Conservation (phyloP, 352 stramenopile species). For the Globisporangium alternatum region DNA sequence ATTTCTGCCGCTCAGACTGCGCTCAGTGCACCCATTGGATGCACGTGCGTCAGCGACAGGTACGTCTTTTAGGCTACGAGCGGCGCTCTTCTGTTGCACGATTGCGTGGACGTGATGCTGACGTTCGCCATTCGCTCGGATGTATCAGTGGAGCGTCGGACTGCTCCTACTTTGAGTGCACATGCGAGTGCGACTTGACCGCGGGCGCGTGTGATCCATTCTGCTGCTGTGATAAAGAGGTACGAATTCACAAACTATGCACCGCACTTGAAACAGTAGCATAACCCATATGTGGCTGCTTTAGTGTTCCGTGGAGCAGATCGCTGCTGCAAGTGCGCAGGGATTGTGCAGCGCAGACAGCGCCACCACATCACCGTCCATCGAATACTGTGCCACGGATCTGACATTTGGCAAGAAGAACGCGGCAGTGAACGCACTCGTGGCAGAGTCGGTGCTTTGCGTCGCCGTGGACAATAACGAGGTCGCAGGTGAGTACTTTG, state of each 20-base stretch:
- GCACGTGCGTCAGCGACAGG: slow-evolving; percentile 30
- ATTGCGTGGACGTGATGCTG: background rate
- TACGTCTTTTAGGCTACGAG: background rate
- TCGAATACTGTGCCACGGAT: slow-evolving; percentile 48
- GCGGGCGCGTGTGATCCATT: slow-evolving; percentile 41
- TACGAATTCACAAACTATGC: slow-evolving; percentile 2
- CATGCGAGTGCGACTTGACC: slow-evolving; percentile 44
- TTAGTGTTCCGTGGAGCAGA: slow-evolving; percentile 32
- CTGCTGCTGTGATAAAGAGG: slow-evolving; percentile 50
- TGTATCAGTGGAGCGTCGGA: slow-evolving; percentile 9
- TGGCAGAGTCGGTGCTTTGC: slow-evolving; percentile 47
- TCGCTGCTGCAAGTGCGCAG: slow-evolving; percentile 12
- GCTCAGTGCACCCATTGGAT: slow-evolving; percentile 34
- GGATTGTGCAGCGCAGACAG: slow-evolving; percentile 25
- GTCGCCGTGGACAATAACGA: slow-evolving; percentile 52
- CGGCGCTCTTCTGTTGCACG: background rate
- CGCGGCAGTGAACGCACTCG: slow-evolving; percentile 26
- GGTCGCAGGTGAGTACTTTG: slow-evolving; percentile 35
- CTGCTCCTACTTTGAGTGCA: slow-evolving; percentile 41
- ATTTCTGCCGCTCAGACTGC: slow-evolving; percentile 25
- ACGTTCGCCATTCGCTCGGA: background rate
- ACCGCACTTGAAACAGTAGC: background rate
- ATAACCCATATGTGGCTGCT: background rate
- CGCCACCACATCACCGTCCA: background rate
- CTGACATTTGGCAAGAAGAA: slow-evolving; percentile 25